These are phyloP conservation scores for Tolypocladium ovalisporum DNA, from an alignment of 2,329 filamentous ascomycete genomes.

Conservation along the genomic window DNA sequence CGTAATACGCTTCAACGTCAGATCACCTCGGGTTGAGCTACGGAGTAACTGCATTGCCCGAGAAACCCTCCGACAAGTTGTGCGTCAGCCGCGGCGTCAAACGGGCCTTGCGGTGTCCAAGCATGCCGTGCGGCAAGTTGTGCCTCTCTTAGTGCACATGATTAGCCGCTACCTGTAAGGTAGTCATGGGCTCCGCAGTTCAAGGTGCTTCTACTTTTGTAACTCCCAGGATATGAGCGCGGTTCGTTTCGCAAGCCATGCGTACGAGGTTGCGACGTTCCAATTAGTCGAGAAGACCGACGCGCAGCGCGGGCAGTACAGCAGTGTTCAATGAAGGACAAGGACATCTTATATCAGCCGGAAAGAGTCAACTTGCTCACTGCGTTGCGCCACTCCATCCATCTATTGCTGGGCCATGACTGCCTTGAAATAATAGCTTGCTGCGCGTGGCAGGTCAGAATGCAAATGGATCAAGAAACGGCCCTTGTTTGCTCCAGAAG, in stretches of 20 bases:
- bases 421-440: neutral
- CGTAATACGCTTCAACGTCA: neutral
- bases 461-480: neutral
- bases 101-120: neutral
- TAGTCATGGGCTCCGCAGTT: neutral
- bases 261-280: no score
- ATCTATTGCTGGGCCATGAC: no score
- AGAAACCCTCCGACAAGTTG: neutral
- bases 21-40: neutral
- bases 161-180: neutral
- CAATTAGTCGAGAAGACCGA: no score
- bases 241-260: neutral
- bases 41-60: neutral
- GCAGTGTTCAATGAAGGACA: no score
- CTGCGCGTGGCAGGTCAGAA: no score
- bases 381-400: neutral
- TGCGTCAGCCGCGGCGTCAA: neutral
- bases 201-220: no score
- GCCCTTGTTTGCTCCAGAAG: neutral
- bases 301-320: no score
- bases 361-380: neutral
- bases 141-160: neutral
- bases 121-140: neutral
- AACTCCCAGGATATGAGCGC: no score
- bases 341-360: no score